These are phyloP conservation scores for Orobanche coerulescens DNA, from an alignment of 257 asterid genomes.

Conservation along the genomic window DNA sequence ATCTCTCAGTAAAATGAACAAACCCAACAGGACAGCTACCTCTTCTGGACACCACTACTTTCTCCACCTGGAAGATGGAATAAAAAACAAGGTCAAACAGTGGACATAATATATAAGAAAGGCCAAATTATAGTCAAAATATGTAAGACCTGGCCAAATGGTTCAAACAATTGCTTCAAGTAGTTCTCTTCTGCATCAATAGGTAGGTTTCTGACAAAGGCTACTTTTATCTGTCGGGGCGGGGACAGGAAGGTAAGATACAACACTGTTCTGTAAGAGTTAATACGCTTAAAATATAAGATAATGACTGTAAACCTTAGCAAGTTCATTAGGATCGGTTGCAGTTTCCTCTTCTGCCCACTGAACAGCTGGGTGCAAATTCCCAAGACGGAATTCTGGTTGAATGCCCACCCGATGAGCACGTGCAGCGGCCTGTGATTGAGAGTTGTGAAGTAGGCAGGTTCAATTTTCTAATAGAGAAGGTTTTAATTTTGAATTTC, in stretches of 20 bases:
- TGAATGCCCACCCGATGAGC: constrained; percentile 70
- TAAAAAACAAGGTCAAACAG: constrained; percentile 21
- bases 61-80: constrained; percentile 64
- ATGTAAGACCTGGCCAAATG: constrained; percentile 65
- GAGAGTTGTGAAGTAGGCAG: constrained; percentile 62
- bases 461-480: constrained; percentile 39
- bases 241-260: constrained; percentile 12
- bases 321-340: constrained; percentile 48
- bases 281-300: constrained; percentile 9
- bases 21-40: constrained; percentile 61
- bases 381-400: constrained; percentile 80
- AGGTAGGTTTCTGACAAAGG: constrained; percentile 74
- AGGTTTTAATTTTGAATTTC: constrained; percentile 26
- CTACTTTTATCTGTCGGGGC: constrained; percentile 62
- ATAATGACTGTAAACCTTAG: constrained; percentile 46
- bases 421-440: constrained; percentile 93
- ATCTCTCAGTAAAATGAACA: constrained; percentile 66
- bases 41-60: constrained; percentile 57
- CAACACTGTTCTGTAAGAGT: constrained; percentile 13
- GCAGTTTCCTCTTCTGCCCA: constrained; percentile 83
- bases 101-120: constrained; percentile 7
- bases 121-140: constrained; percentile 16
- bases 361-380: constrained; percentile 75
- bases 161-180: constrained; percentile 64
- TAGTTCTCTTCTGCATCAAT: constrained; percentile 60